Percentiles rank a stretch among this genome's conserved stretches.
These are phyloP conservation scores for Dendrobium nobile DNA, from an alignment of 106 monocot genomes.

Conservation along the genomic window DNA sequence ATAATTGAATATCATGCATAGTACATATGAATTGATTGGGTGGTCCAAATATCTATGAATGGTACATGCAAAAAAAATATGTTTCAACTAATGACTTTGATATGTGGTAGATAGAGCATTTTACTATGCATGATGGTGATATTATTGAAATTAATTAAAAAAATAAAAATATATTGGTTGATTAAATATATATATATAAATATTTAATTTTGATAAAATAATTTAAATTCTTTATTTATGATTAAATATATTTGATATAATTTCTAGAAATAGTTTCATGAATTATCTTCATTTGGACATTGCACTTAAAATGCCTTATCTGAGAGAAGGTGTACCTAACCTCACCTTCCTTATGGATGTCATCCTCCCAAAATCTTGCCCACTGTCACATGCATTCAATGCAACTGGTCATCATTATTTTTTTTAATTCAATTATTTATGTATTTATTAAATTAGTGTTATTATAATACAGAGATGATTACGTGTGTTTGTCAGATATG, in stretches of 20 bases:
- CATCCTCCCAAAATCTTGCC: neutral
- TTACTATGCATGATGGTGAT: no score
- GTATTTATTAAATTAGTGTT: no score
- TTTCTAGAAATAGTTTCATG: neutral
- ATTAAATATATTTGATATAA: neutral
- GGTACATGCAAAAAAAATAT: neutral
- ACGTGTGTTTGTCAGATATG: no score
- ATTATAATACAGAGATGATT: no score
- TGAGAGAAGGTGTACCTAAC: neutral
- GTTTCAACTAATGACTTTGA: no score
- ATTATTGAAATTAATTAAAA: no score
- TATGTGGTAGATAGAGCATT: no score
- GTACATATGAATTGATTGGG: neutral
- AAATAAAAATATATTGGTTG: no score
- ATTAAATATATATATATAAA: no score
- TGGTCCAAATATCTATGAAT: neutral
- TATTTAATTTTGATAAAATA: no score
- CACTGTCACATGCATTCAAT: neutral
- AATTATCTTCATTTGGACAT: neutral
- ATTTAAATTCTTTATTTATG: no score
- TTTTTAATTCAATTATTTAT: neutral
- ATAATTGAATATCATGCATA: neutral
- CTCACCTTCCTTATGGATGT: neutral
- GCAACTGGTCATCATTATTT: neutral
- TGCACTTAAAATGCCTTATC: neutral